phyloP scores from a whole-genome alignment of 208 protist genomes.

The Trichomonas vaginalis region DNA sequence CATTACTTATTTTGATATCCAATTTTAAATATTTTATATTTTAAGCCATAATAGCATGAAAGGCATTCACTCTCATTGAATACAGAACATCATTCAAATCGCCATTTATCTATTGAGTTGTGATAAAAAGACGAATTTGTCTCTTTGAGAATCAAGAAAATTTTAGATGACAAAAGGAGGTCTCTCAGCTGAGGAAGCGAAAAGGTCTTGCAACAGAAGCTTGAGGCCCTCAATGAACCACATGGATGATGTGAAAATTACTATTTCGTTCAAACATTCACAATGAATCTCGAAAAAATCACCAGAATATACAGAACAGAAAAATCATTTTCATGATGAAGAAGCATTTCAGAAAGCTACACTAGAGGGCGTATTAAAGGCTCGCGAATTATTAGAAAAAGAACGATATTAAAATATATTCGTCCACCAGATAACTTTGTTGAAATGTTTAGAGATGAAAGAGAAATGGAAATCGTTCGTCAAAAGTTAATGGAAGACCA shows the following conservation, averaged over 20 bases:
- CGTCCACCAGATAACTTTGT: neutral
- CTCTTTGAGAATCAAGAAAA: neutral
- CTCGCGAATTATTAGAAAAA: neutral
- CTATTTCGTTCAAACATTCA: neutral
- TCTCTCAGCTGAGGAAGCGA: neutral
- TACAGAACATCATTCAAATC: too few relatives aligned
- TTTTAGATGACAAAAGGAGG: neutral
- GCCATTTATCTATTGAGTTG: too few relatives aligned
- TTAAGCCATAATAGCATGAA: too few relatives aligned
- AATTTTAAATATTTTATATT: too few relatives aligned
- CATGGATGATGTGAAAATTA: neutral
- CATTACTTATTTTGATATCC: too few relatives aligned
- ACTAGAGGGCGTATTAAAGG: neutral
- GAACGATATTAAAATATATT: neutral
- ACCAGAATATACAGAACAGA: neutral
- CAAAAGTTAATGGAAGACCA: neutral
- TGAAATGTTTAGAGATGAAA: neutral
- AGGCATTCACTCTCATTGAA: too few relatives aligned
- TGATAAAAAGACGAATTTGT: too few relatives aligned
- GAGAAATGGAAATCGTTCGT: neutral
- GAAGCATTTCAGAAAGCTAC: neutral
- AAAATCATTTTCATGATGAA: neutral
- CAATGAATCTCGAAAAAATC: neutral
- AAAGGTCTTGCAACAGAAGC: neutral
- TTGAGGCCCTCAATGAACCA: neutral